Conservation (phyloP, 1,284 basidiomycete species). For the Lignosus rhinocerotis region DNA sequence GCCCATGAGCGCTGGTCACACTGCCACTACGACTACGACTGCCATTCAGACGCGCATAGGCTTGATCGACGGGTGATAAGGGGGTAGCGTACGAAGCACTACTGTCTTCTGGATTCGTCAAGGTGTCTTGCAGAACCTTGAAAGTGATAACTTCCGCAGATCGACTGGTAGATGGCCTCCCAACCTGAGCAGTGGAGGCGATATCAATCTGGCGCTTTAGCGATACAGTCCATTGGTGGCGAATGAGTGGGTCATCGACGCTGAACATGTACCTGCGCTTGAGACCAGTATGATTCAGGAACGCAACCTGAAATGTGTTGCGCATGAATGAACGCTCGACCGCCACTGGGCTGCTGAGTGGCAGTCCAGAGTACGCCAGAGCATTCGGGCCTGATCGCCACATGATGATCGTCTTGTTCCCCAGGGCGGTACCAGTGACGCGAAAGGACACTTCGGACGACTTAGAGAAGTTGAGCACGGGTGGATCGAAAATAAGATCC, state of each 20-base stretch:
- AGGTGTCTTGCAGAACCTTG: conserved; percentile 79
- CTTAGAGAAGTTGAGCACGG: conserved; percentile 74
- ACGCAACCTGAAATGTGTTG: conserved; percentile 89
- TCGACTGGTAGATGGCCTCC: conserved; percentile 39
- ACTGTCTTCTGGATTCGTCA: conserved; percentile 49
- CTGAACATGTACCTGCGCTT: conserved; percentile 93
- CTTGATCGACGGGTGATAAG: conserved; percentile 29
- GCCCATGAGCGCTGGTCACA: conserved; percentile 14
- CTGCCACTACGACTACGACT: conserved; percentile 21
- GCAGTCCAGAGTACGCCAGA: conserved; percentile 75
- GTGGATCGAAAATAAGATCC: conserved; percentile 84
- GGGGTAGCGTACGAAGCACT: conserved; percentile 10
- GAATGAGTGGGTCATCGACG: conserved; percentile 73
- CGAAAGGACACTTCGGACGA: conserved; percentile 84
- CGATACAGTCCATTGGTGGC: conserved; percentile 73
- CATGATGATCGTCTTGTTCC: conserved; percentile 79
- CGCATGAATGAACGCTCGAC: conserved; percentile 94
- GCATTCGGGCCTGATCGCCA: conserved; percentile 80
- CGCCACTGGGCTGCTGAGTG: conserved; percentile 71
- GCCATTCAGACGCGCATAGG: conserved; percentile 29
- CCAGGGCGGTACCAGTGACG: conserved; percentile 81
- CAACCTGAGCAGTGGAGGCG: conserved; percentile 36
- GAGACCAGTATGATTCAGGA: conserved; percentile 65
- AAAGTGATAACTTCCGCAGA: conserved; percentile 77
- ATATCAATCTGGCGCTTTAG: conserved; percentile 70